Conservation (phyloP, 148 eudicot genomes). For the Camellia granthamiana region DNA sequence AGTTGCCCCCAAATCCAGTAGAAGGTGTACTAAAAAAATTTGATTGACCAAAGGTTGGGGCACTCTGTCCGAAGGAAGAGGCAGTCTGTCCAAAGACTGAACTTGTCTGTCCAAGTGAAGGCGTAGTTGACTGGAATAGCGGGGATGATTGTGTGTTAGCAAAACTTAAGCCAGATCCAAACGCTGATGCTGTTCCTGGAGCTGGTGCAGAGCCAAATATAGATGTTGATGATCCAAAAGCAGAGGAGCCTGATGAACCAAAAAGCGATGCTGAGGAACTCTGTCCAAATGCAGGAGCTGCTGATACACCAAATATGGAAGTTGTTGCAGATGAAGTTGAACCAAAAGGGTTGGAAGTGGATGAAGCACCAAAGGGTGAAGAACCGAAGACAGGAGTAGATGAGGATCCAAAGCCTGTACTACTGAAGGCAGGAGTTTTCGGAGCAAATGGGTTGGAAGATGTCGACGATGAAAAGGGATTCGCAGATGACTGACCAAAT, state of each 20-base stretch:
- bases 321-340: slow-evolving; percentile 56
- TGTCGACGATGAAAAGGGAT: slow-evolving; percentile 62
- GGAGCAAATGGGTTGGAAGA: slow-evolving; percentile 69
- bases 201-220: slow-evolving; percentile 54
- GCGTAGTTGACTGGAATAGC: slow-evolving; percentile 66
- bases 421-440: slow-evolving; percentile 53
- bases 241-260: slow-evolving; percentile 56
- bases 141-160: slow-evolving; percentile 69
- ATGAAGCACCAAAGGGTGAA: slow-evolving; percentile 55
- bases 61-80: slow-evolving; percentile 53
- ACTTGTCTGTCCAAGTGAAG: slow-evolving; percentile 69
- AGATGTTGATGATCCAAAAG: slow-evolving; percentile 58
- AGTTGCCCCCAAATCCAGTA: slow-evolving; percentile 53
- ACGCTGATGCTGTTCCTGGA: slow-evolving; percentile 53
- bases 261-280: slow-evolving; percentile 59
- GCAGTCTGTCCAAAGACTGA: slow-evolving; percentile 64
- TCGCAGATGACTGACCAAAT: slow-evolving; percentile 66
- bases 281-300: slow-evolving; percentile 57
- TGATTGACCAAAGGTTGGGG: slow-evolving; percentile 51
- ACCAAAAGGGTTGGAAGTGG: slow-evolving; percentile 58
- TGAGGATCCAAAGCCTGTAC: slow-evolving; percentile 56
- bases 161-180: slow-evolving; percentile 59
- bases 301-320: slow-evolving; percentile 56
- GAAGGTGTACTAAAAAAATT: slow-evolving; percentile 49
- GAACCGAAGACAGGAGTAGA: slow-evolving; percentile 54